Conservation (phyloP, 805 yeast species). For the Candida glaebosa region DNA sequence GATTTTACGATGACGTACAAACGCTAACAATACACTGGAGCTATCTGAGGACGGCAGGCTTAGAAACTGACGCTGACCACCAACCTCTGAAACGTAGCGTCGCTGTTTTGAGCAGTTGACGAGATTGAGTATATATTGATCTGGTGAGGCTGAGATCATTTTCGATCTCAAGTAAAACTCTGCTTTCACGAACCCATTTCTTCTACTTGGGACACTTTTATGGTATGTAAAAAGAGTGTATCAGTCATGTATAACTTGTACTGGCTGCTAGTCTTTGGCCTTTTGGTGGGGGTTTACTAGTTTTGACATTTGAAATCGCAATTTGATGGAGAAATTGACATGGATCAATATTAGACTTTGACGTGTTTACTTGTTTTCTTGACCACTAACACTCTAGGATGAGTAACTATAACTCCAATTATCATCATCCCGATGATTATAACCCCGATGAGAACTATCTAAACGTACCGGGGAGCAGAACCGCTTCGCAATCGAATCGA, state of each 20-base stretch:
- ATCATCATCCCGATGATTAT: constrained; percentile 4
- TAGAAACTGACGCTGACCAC: neutral
- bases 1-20: neutral
- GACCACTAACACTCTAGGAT: neutral
- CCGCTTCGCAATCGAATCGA: neutral
- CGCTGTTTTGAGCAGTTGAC: neutral
- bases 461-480: neutral
- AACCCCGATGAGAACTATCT: constrained; percentile 1
- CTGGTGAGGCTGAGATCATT: neutral
- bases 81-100: neutral
- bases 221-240: neutral
- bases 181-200: neutral
- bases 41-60: neutral
- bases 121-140: neutral
- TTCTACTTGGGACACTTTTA: neutral
- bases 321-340: neutral
- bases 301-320: too few relatives aligned
- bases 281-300: too few relatives aligned
- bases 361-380: neutral
- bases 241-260: neutral
- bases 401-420: constrained; percentile 2
- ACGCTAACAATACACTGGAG: neutral
- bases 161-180: neutral
- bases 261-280: neutral
- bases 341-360: neutral